Evolutionary conservation across 352 stramenopile genomes (phyloP), one percentile per base, ranked within the genome.

Genomic region (Aphanomyces astaci): DNA sequence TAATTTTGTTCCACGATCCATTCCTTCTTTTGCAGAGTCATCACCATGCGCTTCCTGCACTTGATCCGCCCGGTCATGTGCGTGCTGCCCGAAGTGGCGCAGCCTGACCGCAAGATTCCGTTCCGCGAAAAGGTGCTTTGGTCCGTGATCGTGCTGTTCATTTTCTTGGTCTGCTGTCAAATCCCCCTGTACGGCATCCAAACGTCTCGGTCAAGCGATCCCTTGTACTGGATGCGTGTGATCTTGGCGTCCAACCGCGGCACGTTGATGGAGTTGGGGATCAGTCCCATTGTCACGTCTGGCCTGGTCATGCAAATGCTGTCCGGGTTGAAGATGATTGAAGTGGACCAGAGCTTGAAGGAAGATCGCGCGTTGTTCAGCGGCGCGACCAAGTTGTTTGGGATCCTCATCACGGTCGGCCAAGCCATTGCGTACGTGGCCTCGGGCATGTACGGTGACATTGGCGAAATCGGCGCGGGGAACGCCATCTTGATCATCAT

Each of bases 131-230:
- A 99, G 84, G 91, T 99, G 48, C 80, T 99, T 51, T 99, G 96
- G 96, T 99, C 97, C 15, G 97, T 98, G 49, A 98, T 99, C 78
- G 98, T 96, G 69, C 90, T 99, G 30, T 99, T 99, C 86, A 99
- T 99, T 73, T 99, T 99, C 84, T 86, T 99, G 64, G 97, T 99
- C 30, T 99, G 96, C 79, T 99, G 96, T 76, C 97, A 99, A 86
- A 99, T 99, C 77, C 97, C 97, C 57, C 90, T 99, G 64, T 99
- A 99, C 82, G 97, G 97, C 72, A 97, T 99, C 72, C 92, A 98
- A 80, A 98, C 88, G 46, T 96, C 95, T 73, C 98, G 98, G 81
- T 98, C 95, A 27, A 98, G 94, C 59, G 97, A 99, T 81, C 97
- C 97, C 65, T 97, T 99, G 72, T 99, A 99, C 84, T 99, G 96